Evolutionary conservation across 495 filamentous ascomycete species (phyloP).

Genomic region (Parmelia sp.): DNA sequence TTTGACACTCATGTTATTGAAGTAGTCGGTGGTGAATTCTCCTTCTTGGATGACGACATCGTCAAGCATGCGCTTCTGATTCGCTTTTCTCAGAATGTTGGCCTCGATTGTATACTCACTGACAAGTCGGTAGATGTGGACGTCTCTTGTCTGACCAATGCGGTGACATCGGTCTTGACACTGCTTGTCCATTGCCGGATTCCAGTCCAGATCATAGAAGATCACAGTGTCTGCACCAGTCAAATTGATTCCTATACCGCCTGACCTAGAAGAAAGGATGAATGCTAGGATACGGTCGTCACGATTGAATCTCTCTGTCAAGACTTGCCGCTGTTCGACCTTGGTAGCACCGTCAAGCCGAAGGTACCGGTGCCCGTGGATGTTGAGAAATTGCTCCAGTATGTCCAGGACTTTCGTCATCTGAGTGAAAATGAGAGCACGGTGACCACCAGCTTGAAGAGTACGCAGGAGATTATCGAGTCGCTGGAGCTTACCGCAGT

Average conservation of each 20-base stretch:
- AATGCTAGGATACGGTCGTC: conserved; percentile 87
- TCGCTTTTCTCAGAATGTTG: conserved; percentile 93
- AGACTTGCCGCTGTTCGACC: conserved; percentile 87
- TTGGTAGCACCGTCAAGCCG: conserved; percentile 93
- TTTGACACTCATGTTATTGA: conserved; percentile 69
- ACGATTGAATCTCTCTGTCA: conserved; percentile 96
- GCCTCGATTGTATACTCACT: conserved; percentile 98
- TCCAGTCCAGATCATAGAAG: conserved; percentile 99
- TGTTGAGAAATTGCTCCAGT: conserved; percentile 95
- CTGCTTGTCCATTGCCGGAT: conserved; percentile 99
- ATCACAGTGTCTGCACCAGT: conserved; percentile 98
- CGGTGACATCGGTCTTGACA: conserved; percentile 97
- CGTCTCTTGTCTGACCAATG: conserved; percentile 95
- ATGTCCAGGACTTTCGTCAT: conserved; percentile 99
- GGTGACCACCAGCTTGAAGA: conserved; percentile 82
- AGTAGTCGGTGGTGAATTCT: conserved; percentile 96
- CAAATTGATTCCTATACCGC: conserved; percentile 91
- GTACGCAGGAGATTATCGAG: conserved; percentile 81
- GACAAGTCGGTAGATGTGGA: conserved; percentile 96
- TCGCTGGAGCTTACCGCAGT: conserved; percentile 93
- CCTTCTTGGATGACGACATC: conserved; percentile 98
- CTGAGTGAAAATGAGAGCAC: conserved; percentile 95
- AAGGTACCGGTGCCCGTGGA: conserved; percentile 93
- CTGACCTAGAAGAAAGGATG: conserved; percentile 90
- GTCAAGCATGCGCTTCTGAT: conserved; percentile 96